A percentile compares a stretch with the other conserved stretches of the same genome.
phyloP scores from a whole-genome alignment of 2,329 filamentous ascomycete species.

The Gremmenia infestans region DNA sequence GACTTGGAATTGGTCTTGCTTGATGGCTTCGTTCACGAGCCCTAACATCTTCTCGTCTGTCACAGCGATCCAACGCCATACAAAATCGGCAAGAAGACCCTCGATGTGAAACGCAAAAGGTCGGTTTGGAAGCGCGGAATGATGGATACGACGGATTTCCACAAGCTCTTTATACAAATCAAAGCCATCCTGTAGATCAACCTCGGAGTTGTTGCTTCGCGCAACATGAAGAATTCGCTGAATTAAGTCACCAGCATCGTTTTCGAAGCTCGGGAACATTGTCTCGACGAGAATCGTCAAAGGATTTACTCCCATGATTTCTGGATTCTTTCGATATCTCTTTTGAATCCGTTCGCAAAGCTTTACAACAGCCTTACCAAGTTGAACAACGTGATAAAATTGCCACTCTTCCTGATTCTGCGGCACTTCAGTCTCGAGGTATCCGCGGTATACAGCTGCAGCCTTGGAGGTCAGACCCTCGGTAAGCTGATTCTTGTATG shows the following conservation, averaged over 20 bases:
- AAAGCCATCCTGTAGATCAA: slow-evolving; percentile 88
- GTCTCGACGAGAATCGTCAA: slow-evolving; percentile 71
- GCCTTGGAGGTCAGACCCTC: slow-evolving; percentile 70
- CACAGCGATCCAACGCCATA: slow-evolving; percentile 88
- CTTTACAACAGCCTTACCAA: slow-evolving; percentile 81
- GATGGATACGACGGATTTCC: slow-evolving; percentile 76
- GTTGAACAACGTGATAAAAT: slow-evolving; percentile 81
- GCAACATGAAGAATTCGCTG: slow-evolving; percentile 72
- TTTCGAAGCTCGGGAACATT: slow-evolving; percentile 83
- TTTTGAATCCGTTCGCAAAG: slow-evolving; percentile 87
- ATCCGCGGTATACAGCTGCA: slow-evolving; percentile 70
- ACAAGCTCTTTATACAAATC: slow-evolving; percentile 87
- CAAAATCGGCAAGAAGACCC: slow-evolving; percentile 79
- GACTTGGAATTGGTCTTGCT: slow-evolving; percentile 81
- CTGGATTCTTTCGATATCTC: slow-evolving; percentile 80
- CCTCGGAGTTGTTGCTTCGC: slow-evolving; percentile 64
- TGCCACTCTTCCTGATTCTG: slow-evolving; percentile 80
- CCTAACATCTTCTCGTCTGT: slow-evolving; percentile 75
- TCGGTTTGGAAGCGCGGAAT: slow-evolving; percentile 63
- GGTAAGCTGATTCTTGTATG: slow-evolving; percentile 68
- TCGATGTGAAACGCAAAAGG: slow-evolving; percentile 88
- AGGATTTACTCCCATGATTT: slow-evolving; percentile 71
- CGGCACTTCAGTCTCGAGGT: slow-evolving; percentile 76
- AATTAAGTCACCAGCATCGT: slow-evolving; percentile 82
- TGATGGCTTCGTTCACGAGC: slow-evolving; percentile 87